Percentiles rank a stretch among this genome's conserved stretches.
phyloP scores from a whole-genome alignment of 176 grass and related monocot species.

The Stipa capillata region DNA sequence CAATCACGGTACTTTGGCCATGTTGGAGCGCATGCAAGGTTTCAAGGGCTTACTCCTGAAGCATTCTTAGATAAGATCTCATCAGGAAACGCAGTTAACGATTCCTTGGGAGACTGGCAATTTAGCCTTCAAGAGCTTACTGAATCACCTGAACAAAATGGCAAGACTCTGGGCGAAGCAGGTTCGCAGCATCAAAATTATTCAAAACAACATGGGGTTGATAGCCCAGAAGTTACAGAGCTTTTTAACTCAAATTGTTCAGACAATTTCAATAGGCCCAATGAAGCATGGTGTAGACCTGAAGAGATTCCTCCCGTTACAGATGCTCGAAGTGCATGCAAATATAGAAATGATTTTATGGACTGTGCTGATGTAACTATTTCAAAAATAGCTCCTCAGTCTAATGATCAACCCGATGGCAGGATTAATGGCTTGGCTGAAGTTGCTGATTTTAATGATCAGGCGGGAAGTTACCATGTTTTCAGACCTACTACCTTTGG shows the following conservation, averaged over 20 bases:
- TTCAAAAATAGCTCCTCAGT: slow-evolving; percentile 6
- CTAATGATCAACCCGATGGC: slow-evolving; percentile 23
- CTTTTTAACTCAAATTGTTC: slow-evolving; percentile 22
- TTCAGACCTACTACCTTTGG: slow-evolving; percentile 25
- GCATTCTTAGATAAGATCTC: slow-evolving; percentile 25
- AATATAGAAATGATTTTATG: slow-evolving; percentile 14
- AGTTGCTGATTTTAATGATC: slow-evolving; percentile 17
- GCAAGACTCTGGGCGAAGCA: background rate
- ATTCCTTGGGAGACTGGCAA: slow-evolving; percentile 22
- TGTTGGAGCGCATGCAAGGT: slow-evolving; percentile 66
- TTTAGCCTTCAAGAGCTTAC: slow-evolving; percentile 23
- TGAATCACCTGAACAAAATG: slow-evolving; percentile 19
- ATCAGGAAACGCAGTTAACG: slow-evolving; percentile 15
- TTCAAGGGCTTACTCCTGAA: slow-evolving; percentile 54
- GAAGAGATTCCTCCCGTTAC: background rate
- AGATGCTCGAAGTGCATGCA: slow-evolving; percentile 8
- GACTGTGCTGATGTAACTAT: slow-evolving; percentile 8
- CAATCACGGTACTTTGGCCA: slow-evolving; percentile 66
- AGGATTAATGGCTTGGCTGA: slow-evolving; percentile 16
- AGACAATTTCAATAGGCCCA: slow-evolving; percentile 14
- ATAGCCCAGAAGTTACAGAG: slow-evolving; percentile 18
- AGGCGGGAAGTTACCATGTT: slow-evolving; percentile 9
- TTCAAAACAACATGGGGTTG: slow-evolving; percentile 28
- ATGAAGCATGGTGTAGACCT: slow-evolving; percentile 20
- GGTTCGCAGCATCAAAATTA: slow-evolving; percentile 10